Conservation (phyloP, 768 basidiomycete species). For the Dacryopinax spathularia region DNA sequence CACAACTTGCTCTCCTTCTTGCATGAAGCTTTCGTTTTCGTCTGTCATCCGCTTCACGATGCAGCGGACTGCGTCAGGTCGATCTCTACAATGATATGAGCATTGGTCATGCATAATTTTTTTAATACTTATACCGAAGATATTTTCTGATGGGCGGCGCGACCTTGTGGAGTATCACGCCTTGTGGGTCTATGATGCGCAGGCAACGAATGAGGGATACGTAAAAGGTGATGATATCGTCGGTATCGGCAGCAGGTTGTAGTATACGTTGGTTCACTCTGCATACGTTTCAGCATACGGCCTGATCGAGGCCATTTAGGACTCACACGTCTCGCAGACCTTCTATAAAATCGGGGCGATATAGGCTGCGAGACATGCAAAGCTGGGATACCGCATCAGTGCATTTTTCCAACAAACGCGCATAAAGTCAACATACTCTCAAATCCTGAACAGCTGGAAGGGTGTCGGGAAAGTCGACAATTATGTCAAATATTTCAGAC, state of each 20-base stretch:
- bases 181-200: constrained; percentile 79
- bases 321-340: constrained; percentile 66
- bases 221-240: constrained; percentile 77
- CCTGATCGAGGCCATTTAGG: neutral
- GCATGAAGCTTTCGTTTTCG: constrained; percentile 47
- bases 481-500: constrained; percentile 87
- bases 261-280: constrained; percentile 79
- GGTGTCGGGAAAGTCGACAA: constrained; percentile 86
- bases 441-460: constrained; percentile 73
- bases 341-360: constrained; percentile 59
- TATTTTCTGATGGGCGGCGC: constrained; percentile 86
- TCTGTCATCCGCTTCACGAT: constrained; percentile 82
- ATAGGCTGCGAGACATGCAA: constrained; percentile 66
- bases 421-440: constrained; percentile 33
- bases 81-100: constrained; percentile 36
- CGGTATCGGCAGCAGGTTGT: constrained; percentile 92
- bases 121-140: constrained; percentile 41
- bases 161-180: constrained; percentile 83
- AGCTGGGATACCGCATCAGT: constrained; percentile 32
- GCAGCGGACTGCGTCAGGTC: constrained; percentile 84
- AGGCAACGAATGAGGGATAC: constrained; percentile 85
- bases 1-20: constrained; percentile 17
- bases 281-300: constrained; percentile 7
- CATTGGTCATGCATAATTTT: neutral
- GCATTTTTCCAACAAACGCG: neutral